These are phyloP conservation scores for Capsella rubella DNA, from an alignment of 441 rosid genomes.

Conservation along the genomic window DNA sequence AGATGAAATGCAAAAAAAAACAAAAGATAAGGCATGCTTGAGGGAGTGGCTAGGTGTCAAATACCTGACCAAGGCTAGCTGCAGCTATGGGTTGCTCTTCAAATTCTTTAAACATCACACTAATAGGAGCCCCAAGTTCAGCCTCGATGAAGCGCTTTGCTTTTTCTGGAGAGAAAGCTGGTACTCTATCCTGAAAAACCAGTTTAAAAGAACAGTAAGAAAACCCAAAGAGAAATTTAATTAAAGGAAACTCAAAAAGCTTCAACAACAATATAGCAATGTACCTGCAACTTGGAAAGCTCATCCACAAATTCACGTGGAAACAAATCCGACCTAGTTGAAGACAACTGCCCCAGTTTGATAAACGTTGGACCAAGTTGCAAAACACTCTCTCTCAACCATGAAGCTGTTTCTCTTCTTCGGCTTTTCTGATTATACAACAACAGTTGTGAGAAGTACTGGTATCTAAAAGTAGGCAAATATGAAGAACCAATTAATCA, in stretches of 20 bases:
- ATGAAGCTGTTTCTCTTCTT: slow-evolving; percentile 79
- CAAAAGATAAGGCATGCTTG: neutral
- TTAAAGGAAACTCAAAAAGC: slow-evolving; percentile 8
- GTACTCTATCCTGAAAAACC: slow-evolving; percentile 78
- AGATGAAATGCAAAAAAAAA: slow-evolving; percentile 26
- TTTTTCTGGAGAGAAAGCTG: slow-evolving; percentile 88
- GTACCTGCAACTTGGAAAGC: slow-evolving; percentile 96
- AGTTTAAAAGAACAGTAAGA: slow-evolving; percentile 17
- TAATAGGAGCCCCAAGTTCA: slow-evolving; percentile 84
- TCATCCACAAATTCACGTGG: slow-evolving; percentile 92
- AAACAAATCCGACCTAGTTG: slow-evolving; percentile 92
- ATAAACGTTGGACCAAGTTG: slow-evolving; percentile 98
- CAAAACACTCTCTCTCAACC: slow-evolving; percentile 87
- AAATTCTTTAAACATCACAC: slow-evolving; percentile 73
- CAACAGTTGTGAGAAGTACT: slow-evolving; percentile 29
- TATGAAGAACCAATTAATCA: neutral
- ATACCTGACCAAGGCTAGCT: slow-evolving; percentile 99
- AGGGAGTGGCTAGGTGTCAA: slow-evolving; percentile 39
- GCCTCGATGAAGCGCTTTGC: slow-evolving; percentile 72
- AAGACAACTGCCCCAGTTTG: slow-evolving; percentile 92
- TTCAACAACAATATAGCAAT: slow-evolving; percentile 18
- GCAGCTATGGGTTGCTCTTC: slow-evolving; percentile 98
- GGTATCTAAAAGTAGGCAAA: neutral
- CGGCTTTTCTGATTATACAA: slow-evolving; percentile 62
- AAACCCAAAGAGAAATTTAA: slow-evolving; percentile 9